Evolutionary conservation across 768 basidiomycete genomes (phyloP).

Genomic region (Lactarius hengduanensis): DNA sequence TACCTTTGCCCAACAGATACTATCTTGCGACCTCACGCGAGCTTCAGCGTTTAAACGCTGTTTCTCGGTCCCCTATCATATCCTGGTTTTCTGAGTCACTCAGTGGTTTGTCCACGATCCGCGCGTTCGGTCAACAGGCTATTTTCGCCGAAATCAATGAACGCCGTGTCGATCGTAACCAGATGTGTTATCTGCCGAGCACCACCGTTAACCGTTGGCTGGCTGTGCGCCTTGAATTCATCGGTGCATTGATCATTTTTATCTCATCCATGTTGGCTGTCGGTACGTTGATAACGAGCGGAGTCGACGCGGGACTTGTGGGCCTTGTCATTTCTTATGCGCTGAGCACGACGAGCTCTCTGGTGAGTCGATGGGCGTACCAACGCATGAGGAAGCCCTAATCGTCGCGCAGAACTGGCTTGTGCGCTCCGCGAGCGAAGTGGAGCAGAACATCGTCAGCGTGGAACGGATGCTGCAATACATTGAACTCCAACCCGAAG

Average conservation of each 20-base stretch:
- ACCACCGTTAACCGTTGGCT: conserved; percentile 83
- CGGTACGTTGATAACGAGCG: conserved; percentile 65
- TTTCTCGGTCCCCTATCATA: conserved; percentile 89
- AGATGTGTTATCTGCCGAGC: conserved; percentile 62
- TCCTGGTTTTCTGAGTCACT: conserved; percentile 81
- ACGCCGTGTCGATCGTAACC: conserved; percentile 79
- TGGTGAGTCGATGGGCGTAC: conserved; percentile 48
- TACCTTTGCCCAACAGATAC: conserved; percentile 51
- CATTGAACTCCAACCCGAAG: conserved; percentile 69
- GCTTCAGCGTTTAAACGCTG: conserved; percentile 84
- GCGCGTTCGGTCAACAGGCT: conserved; percentile 70
- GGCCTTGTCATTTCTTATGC: conserved; percentile 86
- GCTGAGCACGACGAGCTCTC: conserved; percentile 74
- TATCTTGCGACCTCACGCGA: conserved; percentile 86
- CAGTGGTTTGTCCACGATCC: conserved; percentile 77
- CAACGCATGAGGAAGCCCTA: neutral
- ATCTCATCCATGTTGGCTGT: conserved; percentile 67
- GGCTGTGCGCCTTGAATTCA: conserved; percentile 77
- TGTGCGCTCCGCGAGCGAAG: conserved; percentile 79
- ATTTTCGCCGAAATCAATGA: conserved; percentile 69
- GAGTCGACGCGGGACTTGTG: conserved; percentile 84
- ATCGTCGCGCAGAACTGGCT: conserved; percentile 64
- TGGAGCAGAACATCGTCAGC: conserved; percentile 88
- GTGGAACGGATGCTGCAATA: conserved; percentile 88
- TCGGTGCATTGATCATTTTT: conserved; percentile 79